phyloP scores from a whole-genome alignment of 148 eudicot genomes.

The Camellia sinensis region DNA sequence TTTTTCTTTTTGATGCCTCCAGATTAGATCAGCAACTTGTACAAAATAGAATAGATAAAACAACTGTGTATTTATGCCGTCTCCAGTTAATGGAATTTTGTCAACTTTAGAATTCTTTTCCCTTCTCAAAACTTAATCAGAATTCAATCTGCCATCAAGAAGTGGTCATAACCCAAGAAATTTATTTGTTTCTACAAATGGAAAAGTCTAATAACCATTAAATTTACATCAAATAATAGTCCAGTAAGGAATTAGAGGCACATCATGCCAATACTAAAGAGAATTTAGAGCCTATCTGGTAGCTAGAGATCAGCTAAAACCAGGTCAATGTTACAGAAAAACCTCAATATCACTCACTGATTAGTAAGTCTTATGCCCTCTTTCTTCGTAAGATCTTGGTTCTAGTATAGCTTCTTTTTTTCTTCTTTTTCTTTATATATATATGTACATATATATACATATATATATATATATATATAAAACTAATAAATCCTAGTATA shows the following conservation, averaged over 20 bases:
- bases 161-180: not conserved
- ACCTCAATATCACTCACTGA: too few species aligned
- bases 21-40: constrained; percentile 47
- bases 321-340: too few species aligned
- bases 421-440: not conserved
- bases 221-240: not conserved
- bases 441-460: too few species aligned
- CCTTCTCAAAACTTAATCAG: too few species aligned
- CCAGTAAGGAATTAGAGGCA: not conserved
- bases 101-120: too few species aligned
- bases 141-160: constrained; percentile 11
- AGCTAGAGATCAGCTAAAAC: not conserved
- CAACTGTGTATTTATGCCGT: constrained; percentile 51
- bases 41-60: constrained; percentile 61
- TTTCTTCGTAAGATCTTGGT: too few species aligned
- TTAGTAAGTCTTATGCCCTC: too few species aligned
- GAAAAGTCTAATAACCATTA: not conserved
- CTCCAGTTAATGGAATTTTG: constrained; percentile 22
- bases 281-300: not conserved
- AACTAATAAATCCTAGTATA: not conserved
- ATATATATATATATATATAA: too few species aligned
- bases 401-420: too few species aligned
- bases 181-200: not conserved
- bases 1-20: constrained; percentile 34
- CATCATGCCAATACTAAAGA: not conserved